These are phyloP conservation scores for Mucor circinelloides DNA, from an alignment of 371 early-diverging fungal species.

Conservation along the genomic window DNA sequence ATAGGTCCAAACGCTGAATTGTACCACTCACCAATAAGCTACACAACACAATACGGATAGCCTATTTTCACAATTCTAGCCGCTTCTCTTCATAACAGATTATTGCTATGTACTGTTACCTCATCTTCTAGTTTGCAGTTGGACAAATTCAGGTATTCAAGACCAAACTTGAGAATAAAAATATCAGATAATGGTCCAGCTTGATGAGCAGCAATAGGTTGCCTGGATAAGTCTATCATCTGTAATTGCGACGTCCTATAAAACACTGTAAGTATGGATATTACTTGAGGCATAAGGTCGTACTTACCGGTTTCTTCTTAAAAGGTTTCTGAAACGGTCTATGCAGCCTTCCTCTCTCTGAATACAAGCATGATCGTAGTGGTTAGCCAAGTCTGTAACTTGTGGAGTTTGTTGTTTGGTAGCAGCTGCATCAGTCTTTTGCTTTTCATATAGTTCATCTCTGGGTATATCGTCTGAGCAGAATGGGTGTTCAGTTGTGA, in stretches of 20 bases:
- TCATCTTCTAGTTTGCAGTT: conserved; percentile 41
- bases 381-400: conserved; percentile 26
- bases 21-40: conserved; percentile 42
- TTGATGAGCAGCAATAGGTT: conserved; percentile 20
- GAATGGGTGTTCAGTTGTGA: conserved; percentile 36
- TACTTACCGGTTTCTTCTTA: conserved; percentile 33
- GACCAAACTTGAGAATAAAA: conserved; percentile 32
- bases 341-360: conserved; percentile 36
- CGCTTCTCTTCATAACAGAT: neutral
- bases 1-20: conserved; percentile 29
- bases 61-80: conserved; percentile 22
- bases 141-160: conserved; percentile 31
- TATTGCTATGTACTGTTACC: conserved; percentile 27
- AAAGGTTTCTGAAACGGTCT: conserved; percentile 30
- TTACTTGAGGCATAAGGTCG: neutral
- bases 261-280: neutral
- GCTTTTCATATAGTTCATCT: conserved; percentile 25
- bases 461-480: conserved; percentile 20
- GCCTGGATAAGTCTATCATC: conserved; percentile 23
- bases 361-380: conserved; percentile 49
- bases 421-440: conserved; percentile 3
- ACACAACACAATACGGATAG: conserved; percentile 40
- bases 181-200: conserved; percentile 27
- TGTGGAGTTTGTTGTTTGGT: neutral
- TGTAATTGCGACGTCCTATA: conserved; percentile 7